Conservation (phyloP, 345 rosid species). For the Populus simonii region DNA sequence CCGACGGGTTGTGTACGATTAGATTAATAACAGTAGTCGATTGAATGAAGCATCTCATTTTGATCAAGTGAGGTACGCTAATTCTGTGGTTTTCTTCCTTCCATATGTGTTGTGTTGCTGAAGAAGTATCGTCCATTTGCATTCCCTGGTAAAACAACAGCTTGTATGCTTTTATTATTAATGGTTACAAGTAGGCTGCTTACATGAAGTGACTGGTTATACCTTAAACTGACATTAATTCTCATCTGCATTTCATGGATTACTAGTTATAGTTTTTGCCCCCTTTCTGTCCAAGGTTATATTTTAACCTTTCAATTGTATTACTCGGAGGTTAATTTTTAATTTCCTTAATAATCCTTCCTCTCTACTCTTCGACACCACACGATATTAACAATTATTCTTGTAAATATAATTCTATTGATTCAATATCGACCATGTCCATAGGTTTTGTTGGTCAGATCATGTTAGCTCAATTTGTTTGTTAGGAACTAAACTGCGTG, state of each 20-base stretch:
- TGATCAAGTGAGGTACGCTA: background rate
- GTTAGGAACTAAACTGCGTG: background rate
- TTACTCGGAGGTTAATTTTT: background rate
- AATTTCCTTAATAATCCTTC: background rate
- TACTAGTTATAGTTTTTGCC: background rate
- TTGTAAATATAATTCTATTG: background rate
- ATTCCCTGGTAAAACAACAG: background rate
- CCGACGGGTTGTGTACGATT: background rate
- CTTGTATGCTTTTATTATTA: no score
- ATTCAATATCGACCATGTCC: background rate
- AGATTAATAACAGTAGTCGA: background rate
- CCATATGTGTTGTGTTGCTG: background rate
- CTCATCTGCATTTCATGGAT: background rate
- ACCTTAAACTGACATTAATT: background rate
- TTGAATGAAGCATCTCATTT: background rate
- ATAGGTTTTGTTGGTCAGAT: background rate
- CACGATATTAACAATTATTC: background rate
- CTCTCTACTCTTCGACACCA: background rate
- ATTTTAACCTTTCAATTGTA: background rate
- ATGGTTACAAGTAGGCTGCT: background rate
- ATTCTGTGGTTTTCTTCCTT: background rate
- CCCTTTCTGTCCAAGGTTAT: background rate
- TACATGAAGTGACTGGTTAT: no score
- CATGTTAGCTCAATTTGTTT: background rate
- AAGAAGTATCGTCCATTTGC: background rate